A percentile compares a stretch with the other conserved stretches of the same genome.
Evolutionary conservation across 768 basidiomycete species (phyloP).

Genomic region (Boletus rubropictus): DNA sequence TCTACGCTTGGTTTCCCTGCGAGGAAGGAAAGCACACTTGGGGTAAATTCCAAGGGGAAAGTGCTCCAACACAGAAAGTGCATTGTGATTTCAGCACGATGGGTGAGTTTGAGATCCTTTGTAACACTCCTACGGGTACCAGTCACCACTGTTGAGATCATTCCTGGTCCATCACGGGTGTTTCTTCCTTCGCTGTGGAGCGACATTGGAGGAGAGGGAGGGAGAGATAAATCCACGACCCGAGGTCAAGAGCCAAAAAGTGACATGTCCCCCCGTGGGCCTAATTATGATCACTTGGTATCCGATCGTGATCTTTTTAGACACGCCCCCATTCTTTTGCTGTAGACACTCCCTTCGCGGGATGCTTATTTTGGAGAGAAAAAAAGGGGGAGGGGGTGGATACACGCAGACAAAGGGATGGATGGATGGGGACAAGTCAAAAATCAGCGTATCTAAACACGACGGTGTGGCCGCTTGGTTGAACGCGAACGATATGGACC

Average conservation of each 20-base stretch:
- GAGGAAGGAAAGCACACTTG: too few species aligned
- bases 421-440: background rate
- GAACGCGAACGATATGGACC: too few species aligned
- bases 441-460: background rate
- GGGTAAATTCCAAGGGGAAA: too few species aligned
- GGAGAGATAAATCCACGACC: background rate
- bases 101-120: slow-evolving; percentile 49
- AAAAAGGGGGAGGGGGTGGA: background rate
- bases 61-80: too few species aligned
- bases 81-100: slow-evolving; percentile 19
- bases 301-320: background rate
- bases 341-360: background rate
- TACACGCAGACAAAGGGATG: background rate
- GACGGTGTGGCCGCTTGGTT: too few species aligned
- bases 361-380: background rate
- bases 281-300: background rate
- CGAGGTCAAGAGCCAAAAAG: too few species aligned
- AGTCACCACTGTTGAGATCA: background rate
- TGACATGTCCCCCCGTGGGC: background rate
- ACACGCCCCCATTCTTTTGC: too few species aligned
- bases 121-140: too few species aligned
- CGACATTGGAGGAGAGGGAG: background rate
- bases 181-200: slow-evolving; percentile 1
- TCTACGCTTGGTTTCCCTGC: too few species aligned
- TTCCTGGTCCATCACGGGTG: background rate